Conservation (phyloP, 805 yeast genomes). For the Cyberlindnera nakhonratchasimensis region DNA sequence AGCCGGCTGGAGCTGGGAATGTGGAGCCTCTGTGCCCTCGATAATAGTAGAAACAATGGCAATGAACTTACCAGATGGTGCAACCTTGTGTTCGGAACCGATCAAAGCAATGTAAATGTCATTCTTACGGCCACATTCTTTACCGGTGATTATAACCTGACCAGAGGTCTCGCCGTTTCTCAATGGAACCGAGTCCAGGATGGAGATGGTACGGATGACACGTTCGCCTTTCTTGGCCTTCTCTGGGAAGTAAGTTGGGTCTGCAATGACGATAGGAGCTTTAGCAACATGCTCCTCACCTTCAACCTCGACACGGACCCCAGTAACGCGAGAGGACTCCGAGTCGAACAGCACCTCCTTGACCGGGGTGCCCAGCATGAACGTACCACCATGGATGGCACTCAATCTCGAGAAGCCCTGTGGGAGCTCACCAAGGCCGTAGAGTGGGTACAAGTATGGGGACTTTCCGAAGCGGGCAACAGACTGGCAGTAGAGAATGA, state of each 20-base stretch:
- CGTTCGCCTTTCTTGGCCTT: slow-evolving; percentile 37
- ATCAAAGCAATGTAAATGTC: slow-evolving; percentile 93
- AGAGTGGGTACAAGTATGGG: slow-evolving; percentile 92
- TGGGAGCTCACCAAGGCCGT: slow-evolving; percentile 97
- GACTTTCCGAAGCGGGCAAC: slow-evolving; percentile 95
- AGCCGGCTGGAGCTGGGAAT: slow-evolving; percentile 89
- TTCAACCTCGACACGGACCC: slow-evolving; percentile 80
- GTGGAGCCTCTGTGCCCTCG: slow-evolving; percentile 94
- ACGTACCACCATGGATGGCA: slow-evolving; percentile 97
- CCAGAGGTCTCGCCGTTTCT: slow-evolving; percentile 82
- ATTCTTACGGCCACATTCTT: slow-evolving; percentile 87
- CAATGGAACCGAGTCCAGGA: slow-evolving; percentile 80
- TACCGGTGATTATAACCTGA: slow-evolving; percentile 94
- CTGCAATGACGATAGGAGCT: slow-evolving; percentile 93
- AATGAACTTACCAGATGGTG: slow-evolving; percentile 81
- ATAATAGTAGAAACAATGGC: slow-evolving; percentile 94
- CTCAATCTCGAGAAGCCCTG: slow-evolving; percentile 97
- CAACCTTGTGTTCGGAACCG: slow-evolving; percentile 85
- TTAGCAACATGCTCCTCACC: slow-evolving; percentile 63
- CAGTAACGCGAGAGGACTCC: slow-evolving; percentile 58
- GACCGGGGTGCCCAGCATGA: slow-evolving; percentile 95
- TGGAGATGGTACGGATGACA: slow-evolving; percentile 57
- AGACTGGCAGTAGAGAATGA: slow-evolving; percentile 79
- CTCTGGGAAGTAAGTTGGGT: slow-evolving; percentile 94
- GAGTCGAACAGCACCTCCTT: slow-evolving; percentile 79